These are phyloP conservation scores for Backusella sp. DNA, from an alignment of 192 early-diverging fungal species.

Conservation along the genomic window DNA sequence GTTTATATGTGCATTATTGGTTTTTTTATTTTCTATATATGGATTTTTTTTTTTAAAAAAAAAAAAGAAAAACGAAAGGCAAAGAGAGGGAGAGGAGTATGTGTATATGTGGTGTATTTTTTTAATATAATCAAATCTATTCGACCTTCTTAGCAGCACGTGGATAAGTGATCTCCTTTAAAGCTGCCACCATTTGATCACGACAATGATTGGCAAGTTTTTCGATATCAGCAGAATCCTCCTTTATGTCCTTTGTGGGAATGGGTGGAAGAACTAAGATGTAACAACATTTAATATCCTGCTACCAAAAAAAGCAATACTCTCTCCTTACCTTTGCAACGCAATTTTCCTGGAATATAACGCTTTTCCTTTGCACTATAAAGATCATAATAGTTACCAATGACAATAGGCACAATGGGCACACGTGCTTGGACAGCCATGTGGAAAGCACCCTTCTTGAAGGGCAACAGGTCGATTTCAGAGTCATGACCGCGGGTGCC, in stretches of 20 bases:
- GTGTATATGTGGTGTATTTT: background rate
- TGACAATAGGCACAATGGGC: conserved; percentile 87
- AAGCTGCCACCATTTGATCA: conserved; percentile 49
- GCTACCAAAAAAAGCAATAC: background rate
- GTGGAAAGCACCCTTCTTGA: conserved; percentile 98
- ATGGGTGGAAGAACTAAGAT: conserved; percentile 49
- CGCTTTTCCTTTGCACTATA: conserved; percentile 51
- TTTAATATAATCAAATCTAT: background rate
- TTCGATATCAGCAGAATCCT: conserved; percentile 45
- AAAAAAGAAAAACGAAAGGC: no score
- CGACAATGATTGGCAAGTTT: conserved; percentile 43
- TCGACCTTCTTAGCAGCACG: background rate
- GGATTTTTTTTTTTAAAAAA: background rate
- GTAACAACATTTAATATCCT: background rate
- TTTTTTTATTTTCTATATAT: background rate
- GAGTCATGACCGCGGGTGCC: conserved; percentile 79
- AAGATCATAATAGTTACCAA: conserved; percentile 65
- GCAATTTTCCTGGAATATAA: conserved; percentile 52
- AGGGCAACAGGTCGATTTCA: conserved; percentile 75
- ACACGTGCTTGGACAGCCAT: conserved; percentile 81
- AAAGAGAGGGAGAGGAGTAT: no score
- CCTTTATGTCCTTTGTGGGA: conserved; percentile 39
- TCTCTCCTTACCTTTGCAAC: background rate
- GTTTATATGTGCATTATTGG: background rate
- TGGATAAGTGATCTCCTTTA: conserved; percentile 48